Evolutionary conservation across 352 stramenopile genomes (phyloP), one percentile per base, ranked within the genome.

Genomic region (Pythium biforme): DNA sequence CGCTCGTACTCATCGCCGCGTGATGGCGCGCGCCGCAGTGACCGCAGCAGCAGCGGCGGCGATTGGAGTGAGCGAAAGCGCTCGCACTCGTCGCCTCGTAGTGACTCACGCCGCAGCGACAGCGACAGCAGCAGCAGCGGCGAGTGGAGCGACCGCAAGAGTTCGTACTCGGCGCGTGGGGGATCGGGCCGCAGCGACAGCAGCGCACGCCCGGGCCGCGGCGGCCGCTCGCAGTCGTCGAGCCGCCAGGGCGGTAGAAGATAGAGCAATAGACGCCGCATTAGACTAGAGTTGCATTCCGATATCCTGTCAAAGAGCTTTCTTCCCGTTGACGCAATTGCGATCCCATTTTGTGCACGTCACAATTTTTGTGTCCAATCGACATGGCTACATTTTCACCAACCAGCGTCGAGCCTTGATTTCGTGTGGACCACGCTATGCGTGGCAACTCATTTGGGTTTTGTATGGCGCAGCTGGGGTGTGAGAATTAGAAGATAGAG

Each of bases 291-390:
- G 25, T 52, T 26, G 45, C 23, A 51, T n/a, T 22, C 37, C 41
- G 26, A 43, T 25, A 37, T 50, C 31, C 25, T 23, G 48, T 55
- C 48, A 55, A 37, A 52, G 47, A 53, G 47, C 26, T 53, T 53
- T 14, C 47, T 23, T 53, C 17, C n/a, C n/a, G n/a, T n/a, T n/a
- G n/a, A n/a, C n/a, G n/a, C n/a, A n/a, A n/a, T n/a, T n/a, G n/a
- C n/a, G 23, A 20, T 23, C 26, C n/a, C 48, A 55, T 26, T 43
- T 55, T 26, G 14, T 26, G 19, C 5, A 14, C 14, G 31, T 37
- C 31, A 37, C 31, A 37, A 37, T 14, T 8, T 47, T 23, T 25
- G 40, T 27, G 19, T 10, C 4, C 37, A 19, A 43, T 1, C 1
- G 2, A 26, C 4, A 50, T 59, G 53, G 53, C 53, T 59, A 59